phyloP scores from a whole-genome alignment of 805 yeast species.

The Yarrowia bubula region DNA sequence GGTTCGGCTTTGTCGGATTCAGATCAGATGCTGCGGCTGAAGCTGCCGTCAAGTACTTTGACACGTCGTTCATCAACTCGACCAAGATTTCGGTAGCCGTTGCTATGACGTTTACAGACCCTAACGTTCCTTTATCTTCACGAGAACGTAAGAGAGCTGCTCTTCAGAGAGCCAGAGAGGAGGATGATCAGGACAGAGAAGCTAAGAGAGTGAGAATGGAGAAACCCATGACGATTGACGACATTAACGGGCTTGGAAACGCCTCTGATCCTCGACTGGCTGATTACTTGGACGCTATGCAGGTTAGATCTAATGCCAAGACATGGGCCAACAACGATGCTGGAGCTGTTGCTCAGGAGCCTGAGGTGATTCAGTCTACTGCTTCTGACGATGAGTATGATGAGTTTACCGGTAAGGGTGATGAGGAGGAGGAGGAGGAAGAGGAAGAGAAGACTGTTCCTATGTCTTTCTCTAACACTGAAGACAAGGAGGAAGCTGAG shows the following conservation, averaged over 20 bases:
- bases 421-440: constrained; percentile 32
- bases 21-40: constrained; percentile 71
- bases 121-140: constrained; percentile 48
- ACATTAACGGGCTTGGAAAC: constrained; percentile 27
- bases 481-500: constrained; percentile 32
- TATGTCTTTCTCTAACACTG: constrained; percentile 29
- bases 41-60: constrained; percentile 70
- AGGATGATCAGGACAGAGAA: constrained; percentile 32
- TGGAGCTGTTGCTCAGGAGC: constrained; percentile 14
- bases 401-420: constrained; percentile 35
- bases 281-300: constrained; percentile 82
- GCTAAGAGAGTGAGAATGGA: background rate
- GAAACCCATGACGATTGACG: constrained; percentile 43
- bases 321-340: constrained; percentile 66
- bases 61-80: constrained; percentile 80
- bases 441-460: constrained; percentile 34
- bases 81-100: constrained; percentile 71
- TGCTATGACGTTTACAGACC: constrained; percentile 86
- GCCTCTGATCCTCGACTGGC: constrained; percentile 49
- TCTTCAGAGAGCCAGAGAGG: constrained; percentile 39
- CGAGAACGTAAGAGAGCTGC: constrained; percentile 30
- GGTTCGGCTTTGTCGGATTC: constrained; percentile 92
- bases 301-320: constrained; percentile 64
- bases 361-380: constrained; percentile 34
- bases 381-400: constrained; percentile 48